Evolutionary conservation across 306 rosid species (phyloP).

Genomic region (Notholithocarpus densiflorus): DNA sequence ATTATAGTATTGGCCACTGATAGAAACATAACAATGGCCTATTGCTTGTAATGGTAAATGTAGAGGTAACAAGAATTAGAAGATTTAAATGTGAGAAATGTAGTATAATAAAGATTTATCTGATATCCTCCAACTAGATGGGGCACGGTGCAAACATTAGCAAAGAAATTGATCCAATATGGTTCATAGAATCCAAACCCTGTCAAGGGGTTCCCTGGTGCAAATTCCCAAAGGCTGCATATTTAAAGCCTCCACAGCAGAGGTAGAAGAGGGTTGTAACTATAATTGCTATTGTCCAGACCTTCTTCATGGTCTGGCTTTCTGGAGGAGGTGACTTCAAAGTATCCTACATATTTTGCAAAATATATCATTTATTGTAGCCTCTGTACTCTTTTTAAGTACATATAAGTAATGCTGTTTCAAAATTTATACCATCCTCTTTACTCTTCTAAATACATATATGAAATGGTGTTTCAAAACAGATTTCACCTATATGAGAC

Average conservation of each 20-base stretch:
- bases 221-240: constrained; percentile 74
- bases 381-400: too few species aligned
- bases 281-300: constrained; percentile 39
- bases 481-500: not conserved
- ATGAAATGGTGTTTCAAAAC: not conserved
- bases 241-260: constrained; percentile 59
- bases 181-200: constrained; percentile 49
- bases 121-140: constrained; percentile 87
- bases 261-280: constrained; percentile 64
- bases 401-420: not conserved
- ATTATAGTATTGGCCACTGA: too few species aligned
- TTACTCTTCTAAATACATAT: too few species aligned
- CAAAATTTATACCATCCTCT: too few species aligned
- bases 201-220: constrained; percentile 69
- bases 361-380: not conserved
- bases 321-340: constrained; percentile 85
- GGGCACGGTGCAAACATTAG: constrained; percentile 59
- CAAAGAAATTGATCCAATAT: constrained; percentile 62
- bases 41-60: too few species aligned
- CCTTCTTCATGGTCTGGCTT: constrained; percentile 57
- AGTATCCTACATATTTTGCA: constrained; percentile 61
- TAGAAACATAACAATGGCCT: not conserved
- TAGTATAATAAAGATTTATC: constrained; percentile 22
- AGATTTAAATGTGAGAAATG: not conserved
- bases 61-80: not conserved